Evolutionary conservation across 345 rosid genomes (phyloP).

Genomic region (Citrus medica): DNA sequence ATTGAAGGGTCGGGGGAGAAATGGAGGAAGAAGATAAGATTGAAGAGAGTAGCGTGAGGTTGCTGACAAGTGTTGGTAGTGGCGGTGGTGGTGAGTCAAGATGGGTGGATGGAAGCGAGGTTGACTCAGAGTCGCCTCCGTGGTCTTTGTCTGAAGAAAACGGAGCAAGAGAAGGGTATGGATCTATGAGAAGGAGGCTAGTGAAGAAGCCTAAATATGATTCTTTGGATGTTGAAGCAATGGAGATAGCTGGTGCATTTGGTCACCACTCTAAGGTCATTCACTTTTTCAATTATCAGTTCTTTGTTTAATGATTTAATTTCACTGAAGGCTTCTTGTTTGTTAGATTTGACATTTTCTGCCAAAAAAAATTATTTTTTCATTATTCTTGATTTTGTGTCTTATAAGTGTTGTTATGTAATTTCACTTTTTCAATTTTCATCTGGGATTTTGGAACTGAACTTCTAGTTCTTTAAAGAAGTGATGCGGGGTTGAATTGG

Average conservation of each 20-base stretch:
- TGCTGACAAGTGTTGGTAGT: conserved; percentile 29
- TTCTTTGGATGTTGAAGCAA: conserved; percentile 94
- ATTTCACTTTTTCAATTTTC: no score
- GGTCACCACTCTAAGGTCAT: conserved; percentile 55
- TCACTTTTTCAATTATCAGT: neutral
- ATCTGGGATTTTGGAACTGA: neutral
- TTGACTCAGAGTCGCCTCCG: conserved; percentile 61
- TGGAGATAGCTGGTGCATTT: conserved; percentile 77
- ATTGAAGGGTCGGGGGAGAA: conserved; percentile 7
- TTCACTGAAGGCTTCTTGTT: neutral
- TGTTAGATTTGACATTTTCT: neutral
- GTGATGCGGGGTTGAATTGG: neutral
- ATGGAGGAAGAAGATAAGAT: conserved; percentile 75
- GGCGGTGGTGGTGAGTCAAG: conserved; percentile 59
- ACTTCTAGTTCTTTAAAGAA: neutral
- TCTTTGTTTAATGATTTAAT: neutral
- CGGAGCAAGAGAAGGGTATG: conserved; percentile 42
- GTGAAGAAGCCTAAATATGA: conserved; percentile 68
- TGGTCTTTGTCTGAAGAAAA: conserved; percentile 35
- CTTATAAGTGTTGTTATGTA: neutral
- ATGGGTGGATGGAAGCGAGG: conserved; percentile 95
- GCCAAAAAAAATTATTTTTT: neutral
- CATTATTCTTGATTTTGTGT: neutral
- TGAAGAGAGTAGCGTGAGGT: conserved; percentile 57
- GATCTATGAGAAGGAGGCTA: conserved; percentile 70